phyloP scores from a whole-genome alignment of 2,329 filamentous ascomycete species.

The Colletotrichum sp. region DNA sequence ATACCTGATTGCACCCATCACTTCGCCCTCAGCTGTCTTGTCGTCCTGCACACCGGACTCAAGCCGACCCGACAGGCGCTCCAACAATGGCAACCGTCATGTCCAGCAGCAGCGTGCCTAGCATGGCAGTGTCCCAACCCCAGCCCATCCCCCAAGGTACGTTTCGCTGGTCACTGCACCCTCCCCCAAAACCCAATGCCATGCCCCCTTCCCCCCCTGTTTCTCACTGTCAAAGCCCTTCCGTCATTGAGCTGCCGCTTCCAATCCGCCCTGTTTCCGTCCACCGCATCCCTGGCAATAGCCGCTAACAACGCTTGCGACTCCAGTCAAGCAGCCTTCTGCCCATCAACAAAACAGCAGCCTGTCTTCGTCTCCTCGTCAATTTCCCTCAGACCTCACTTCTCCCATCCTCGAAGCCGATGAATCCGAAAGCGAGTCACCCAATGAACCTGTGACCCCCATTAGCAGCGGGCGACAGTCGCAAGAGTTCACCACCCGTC shows the following conservation, averaged over 20 bases:
- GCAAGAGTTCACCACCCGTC: slow-evolving; percentile 54
- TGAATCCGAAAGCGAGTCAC: slow-evolving; percentile 65
- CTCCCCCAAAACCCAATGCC: neutral
- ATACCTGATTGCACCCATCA: slow-evolving; percentile 4
- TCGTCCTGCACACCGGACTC: slow-evolving; percentile 5
- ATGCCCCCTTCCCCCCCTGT: neutral
- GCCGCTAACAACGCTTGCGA: slow-evolving; percentile 13
- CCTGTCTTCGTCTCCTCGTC: slow-evolving; percentile 47
- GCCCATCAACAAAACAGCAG: slow-evolving; percentile 17
- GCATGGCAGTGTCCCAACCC: slow-evolving; percentile 4
- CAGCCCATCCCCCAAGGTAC: slow-evolving; percentile 11
- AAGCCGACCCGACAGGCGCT: neutral
- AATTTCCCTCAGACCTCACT: slow-evolving; percentile 54
- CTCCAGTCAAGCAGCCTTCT: slow-evolving; percentile 5
- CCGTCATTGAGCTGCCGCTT: slow-evolving; percentile 12
- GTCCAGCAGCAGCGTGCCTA: neutral
- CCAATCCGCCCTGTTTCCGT: slow-evolving; percentile 19
- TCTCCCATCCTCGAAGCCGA: slow-evolving; percentile 62
- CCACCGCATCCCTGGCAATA: slow-evolving; percentile 8
- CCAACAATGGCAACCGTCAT: slow-evolving; percentile 8
- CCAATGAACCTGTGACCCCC: slow-evolving; percentile 66
- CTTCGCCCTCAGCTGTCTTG: neutral
- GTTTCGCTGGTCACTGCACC: neutral
- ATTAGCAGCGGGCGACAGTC: slow-evolving; percentile 61
- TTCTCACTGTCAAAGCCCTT: neutral